Percentiles rank a stretch among this genome's conserved stretches.
phyloP scores from a whole-genome alignment of 371 early-diverging fungal species.

The Mucor indicus region DNA sequence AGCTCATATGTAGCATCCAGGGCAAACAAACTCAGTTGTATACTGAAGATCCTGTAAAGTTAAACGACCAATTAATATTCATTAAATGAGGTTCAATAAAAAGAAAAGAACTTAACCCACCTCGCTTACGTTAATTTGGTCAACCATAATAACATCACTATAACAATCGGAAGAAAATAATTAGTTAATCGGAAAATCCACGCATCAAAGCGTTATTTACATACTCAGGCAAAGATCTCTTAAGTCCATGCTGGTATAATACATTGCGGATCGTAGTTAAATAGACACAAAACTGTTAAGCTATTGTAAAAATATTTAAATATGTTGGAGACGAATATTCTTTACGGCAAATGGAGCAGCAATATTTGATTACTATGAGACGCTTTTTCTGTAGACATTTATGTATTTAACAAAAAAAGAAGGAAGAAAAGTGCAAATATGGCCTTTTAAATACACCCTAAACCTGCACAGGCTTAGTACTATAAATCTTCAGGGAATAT shows the following conservation, averaged over 20 bases:
- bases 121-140: background rate
- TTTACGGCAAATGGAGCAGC: too few species aligned
- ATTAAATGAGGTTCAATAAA: background rate
- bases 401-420: too few species aligned
- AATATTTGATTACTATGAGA: too few species aligned
- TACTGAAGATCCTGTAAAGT: background rate
- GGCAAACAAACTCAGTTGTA: slow-evolving; percentile 2
- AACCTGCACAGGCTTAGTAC: too few species aligned
- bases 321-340: too few species aligned
- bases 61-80: background rate
- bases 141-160: background rate
- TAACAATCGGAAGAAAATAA: background rate
- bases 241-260: background rate
- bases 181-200: background rate
- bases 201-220: background rate
- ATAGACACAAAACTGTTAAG: too few species aligned
- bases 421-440: too few species aligned
- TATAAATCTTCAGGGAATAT: too few species aligned
- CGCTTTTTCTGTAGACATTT: too few species aligned
- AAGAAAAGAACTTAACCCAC: background rate
- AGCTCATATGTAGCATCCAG: background rate
- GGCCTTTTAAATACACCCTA: too few species aligned
- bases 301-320: too few species aligned
- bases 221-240: background rate
- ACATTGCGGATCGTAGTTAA: background rate